phyloP scores from a whole-genome alignment of 768 basidiomycete genomes.

The Amanita pseudoporphyria region DNA sequence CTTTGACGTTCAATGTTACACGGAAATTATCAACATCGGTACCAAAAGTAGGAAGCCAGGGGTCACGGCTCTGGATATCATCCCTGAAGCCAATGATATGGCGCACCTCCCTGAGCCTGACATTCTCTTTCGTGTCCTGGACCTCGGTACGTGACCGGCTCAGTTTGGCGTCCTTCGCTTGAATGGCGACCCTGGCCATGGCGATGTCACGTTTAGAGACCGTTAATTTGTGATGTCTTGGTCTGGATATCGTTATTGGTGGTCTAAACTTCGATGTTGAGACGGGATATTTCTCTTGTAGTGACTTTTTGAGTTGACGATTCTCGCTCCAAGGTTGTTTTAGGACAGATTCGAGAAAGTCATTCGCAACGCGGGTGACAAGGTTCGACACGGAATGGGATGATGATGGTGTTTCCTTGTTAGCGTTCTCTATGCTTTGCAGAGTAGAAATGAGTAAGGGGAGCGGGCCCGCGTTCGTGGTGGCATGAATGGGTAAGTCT shows the following conservation, averaged over 20 bases:
- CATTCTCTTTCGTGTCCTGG: conserved; percentile 6
- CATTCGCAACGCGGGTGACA: conserved; percentile 4
- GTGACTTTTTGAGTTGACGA: conserved; percentile 1
- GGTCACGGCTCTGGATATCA: conserved; percentile 3
- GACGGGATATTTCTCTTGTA: conserved; percentile 1
- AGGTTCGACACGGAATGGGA: conserved; percentile 2
- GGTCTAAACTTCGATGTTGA: neutral
- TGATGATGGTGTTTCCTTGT: neutral
- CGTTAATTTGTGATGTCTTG: neutral
- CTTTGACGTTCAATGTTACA: conserved; percentile 4
- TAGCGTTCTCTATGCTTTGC: neutral
- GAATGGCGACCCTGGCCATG: neutral
- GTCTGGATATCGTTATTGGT: neutral
- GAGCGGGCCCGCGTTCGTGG: neutral
- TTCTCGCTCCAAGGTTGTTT: conserved; percentile 6
- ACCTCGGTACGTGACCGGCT: neutral
- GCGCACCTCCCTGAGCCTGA: neutral
- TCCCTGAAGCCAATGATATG: conserved; percentile 1
- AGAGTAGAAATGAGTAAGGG: neutral
- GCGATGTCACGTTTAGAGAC: conserved; percentile 1
- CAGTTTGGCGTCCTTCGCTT: neutral
- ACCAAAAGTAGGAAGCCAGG: neutral
- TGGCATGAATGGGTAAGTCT: neutral
- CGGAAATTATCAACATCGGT: conserved; percentile 8
- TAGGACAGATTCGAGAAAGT: conserved; percentile 5